Evolutionary conservation across 2,329 filamentous ascomycete genomes (phyloP).

Genomic region (Alternaria sp.): DNA sequence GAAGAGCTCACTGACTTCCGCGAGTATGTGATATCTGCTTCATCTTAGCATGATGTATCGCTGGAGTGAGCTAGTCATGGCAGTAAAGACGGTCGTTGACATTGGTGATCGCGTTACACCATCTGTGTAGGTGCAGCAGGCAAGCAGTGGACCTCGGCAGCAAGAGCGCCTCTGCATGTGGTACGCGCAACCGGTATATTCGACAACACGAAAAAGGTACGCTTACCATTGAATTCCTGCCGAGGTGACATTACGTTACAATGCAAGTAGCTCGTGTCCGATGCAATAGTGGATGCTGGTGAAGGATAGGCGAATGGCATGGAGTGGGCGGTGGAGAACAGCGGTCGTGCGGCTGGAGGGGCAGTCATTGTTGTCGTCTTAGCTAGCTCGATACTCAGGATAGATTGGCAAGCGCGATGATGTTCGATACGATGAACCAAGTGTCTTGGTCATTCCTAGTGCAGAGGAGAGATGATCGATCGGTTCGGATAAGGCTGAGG

Average conservation of each 20-base stretch:
- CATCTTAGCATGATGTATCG: slow-evolving; percentile 12
- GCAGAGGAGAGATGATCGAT: slow-evolving; percentile 22
- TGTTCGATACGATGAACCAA: slow-evolving; percentile 4
- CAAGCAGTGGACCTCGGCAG: slow-evolving; percentile 9
- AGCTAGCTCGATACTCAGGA: slow-evolving; percentile 17
- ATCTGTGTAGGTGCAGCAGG: neutral
- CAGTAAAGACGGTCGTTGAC: neutral
- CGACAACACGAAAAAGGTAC: slow-evolving; percentile 14
- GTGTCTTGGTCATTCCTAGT: slow-evolving; percentile 18
- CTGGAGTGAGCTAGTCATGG: neutral
- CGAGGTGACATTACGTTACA: slow-evolving; percentile 38
- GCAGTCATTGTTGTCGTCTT: slow-evolving; percentile 34
- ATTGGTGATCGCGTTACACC: slow-evolving; percentile 3
- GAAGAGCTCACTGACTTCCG: slow-evolving; percentile 25
- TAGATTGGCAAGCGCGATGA: slow-evolving; percentile 7
- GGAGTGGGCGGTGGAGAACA: slow-evolving; percentile 33
- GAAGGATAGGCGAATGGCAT: slow-evolving; percentile 30
- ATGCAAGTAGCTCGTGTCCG: slow-evolving; percentile 29
- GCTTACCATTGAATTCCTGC: slow-evolving; percentile 36
- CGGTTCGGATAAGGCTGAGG: slow-evolving; percentile 32
- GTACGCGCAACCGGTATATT: slow-evolving; percentile 6
- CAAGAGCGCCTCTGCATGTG: slow-evolving; percentile 5
- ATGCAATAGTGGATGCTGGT: slow-evolving; percentile 32
- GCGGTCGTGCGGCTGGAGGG: slow-evolving; percentile 32
- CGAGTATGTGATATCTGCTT: slow-evolving; percentile 13